Conservation (phyloP, 1,284 basidiomycete genomes). For the Sporisorium reilianum region DNA sequence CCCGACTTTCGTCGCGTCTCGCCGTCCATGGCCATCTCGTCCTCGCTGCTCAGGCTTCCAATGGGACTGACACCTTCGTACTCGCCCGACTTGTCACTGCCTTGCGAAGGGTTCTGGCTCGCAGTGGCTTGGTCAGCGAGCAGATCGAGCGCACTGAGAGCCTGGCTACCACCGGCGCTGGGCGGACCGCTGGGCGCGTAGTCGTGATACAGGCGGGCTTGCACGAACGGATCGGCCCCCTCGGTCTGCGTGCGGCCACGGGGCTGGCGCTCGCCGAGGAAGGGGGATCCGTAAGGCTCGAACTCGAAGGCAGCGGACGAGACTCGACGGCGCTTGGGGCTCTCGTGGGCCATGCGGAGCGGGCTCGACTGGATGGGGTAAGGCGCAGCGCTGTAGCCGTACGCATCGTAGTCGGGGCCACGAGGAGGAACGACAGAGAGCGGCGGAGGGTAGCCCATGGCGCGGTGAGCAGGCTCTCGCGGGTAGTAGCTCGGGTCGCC, state of each 20-base stretch:
- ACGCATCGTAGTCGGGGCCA: conserved; percentile 32
- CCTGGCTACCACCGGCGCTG: conserved; percentile 37
- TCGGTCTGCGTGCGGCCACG: conserved; percentile 52
- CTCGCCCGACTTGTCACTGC: conserved; percentile 54
- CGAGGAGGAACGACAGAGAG: conserved; percentile 32
- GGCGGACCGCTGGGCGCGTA: conserved; percentile 35
- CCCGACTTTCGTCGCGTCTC: conserved; percentile 32
- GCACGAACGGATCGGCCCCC: conserved; percentile 47
- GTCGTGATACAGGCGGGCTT: conserved; percentile 30
- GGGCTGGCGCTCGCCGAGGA: conserved; percentile 42
- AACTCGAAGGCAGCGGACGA: conserved; percentile 54
- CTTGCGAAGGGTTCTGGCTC: conserved; percentile 62
- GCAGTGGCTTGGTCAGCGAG: conserved; percentile 68
- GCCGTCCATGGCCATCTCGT: conserved; percentile 39
- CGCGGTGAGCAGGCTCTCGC: conserved; percentile 35
- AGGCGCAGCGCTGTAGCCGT: conserved; percentile 29
- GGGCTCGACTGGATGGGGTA: conserved; percentile 45
- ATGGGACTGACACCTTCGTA: conserved; percentile 52
- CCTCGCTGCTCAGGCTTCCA: conserved; percentile 50
- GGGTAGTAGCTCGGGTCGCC: conserved; percentile 30
- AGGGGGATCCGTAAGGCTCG: conserved; percentile 52
- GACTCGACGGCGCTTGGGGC: conserved; percentile 65
- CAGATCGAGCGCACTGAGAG: conserved; percentile 65
- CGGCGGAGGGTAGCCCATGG: conserved; percentile 32
- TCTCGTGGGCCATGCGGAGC: conserved; percentile 54